phyloP scores from a whole-genome alignment of 2,329 filamentous ascomycete genomes.

The Trichoderma koningii region DNA sequence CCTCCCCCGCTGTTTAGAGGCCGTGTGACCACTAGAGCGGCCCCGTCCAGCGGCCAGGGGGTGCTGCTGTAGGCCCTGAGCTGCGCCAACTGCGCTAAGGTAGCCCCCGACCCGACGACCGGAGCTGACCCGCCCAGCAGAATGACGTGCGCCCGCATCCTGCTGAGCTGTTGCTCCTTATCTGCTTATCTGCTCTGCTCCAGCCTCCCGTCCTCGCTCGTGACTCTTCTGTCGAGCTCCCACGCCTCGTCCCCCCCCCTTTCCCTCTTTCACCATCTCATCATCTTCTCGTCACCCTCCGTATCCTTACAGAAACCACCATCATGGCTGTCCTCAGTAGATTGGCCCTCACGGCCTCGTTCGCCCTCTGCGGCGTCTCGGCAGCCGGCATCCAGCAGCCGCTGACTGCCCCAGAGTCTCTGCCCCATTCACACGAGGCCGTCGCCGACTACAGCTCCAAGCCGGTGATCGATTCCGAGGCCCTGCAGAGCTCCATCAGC shows the following conservation, averaged over 20 bases:
- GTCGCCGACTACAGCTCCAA: constrained; percentile 28
- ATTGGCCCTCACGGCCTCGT: constrained; percentile 31
- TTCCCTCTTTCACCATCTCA: not conserved
- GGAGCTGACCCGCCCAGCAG: constrained; percentile 15
- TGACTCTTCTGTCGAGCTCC: not conserved
- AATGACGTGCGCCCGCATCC: constrained; percentile 17
- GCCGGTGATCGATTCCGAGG: constrained; percentile 55
- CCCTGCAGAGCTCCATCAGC: constrained; percentile 59
- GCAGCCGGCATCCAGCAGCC: constrained; percentile 32
- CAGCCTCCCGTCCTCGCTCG: not conserved
- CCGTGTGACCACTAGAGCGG: constrained; percentile 15
- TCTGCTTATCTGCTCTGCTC: not conserved
- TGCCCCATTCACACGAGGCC: not conserved
- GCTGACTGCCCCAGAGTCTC: constrained; percentile 22
- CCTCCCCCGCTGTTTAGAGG: not conserved
- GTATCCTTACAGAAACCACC: not conserved
- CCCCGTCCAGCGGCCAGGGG: constrained; percentile 9
- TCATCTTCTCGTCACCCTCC: not conserved
- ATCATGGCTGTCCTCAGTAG: constrained; percentile 28
- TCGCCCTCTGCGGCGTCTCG: constrained; percentile 35
- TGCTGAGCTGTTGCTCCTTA: constrained; percentile 14
- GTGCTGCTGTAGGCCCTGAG: not conserved
- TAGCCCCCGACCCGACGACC: too few species aligned
- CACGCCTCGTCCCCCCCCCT: not conserved
- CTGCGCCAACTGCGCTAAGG: not conserved